Evolutionary conservation across 225 moss, liverwort and hornwort genomes (phyloP).

Genomic region (Neckera pumila): DNA sequence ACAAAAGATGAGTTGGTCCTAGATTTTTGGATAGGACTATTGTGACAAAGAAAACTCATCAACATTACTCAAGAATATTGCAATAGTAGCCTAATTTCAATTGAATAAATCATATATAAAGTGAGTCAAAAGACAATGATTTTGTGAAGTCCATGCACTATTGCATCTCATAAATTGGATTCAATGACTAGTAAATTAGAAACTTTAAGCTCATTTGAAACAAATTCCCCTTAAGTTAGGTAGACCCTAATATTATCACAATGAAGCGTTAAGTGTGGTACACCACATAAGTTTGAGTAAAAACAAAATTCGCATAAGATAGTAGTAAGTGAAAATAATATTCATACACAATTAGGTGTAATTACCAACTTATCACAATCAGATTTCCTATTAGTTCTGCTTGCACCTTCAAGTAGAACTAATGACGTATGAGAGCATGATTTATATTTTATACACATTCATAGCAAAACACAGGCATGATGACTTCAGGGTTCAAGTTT

Average conservation of each 20-base stretch:
- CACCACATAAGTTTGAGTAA: not conserved
- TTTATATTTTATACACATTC: not conserved
- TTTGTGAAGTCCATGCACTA: not conserved
- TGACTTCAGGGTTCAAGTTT: not conserved
- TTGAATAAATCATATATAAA: too few relatives aligned
- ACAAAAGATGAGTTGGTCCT: rapidly evolving
- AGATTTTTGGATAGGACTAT: not conserved
- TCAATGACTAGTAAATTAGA: not conserved
- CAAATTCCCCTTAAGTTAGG: not conserved
- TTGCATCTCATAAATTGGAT: too few relatives aligned
- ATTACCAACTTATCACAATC: not conserved
- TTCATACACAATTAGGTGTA: not conserved
- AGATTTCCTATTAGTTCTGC: not conserved
- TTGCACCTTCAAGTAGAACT: not conserved
- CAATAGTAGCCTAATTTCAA: not conserved
- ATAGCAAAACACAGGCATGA: not conserved
- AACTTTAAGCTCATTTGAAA: not conserved
- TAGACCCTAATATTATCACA: not conserved
- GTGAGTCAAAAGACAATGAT: not conserved
- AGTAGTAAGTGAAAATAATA: not conserved
- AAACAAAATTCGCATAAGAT: too few relatives aligned
- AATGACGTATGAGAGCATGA: too few relatives aligned
- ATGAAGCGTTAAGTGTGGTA: not conserved
- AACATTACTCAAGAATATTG: not conserved
- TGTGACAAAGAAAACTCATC: not conserved